Base-by-base conservation (phyloP, 345 rosid species). In the Melaleuca alternifolia region DNA sequence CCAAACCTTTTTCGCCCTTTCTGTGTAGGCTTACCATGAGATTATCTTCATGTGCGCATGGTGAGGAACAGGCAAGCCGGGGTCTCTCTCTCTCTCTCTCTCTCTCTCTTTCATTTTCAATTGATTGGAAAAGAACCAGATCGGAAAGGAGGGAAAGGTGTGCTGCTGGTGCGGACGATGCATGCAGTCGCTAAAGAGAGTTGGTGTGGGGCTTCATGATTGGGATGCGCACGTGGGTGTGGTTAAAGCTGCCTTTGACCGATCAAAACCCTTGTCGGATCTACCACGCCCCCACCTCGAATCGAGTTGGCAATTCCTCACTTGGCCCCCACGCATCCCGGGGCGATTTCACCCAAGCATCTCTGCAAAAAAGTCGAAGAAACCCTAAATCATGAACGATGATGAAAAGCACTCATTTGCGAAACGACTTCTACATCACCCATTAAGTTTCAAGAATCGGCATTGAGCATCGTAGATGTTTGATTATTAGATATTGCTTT, bases 181-280 rank as follows among this genome's bases (percentile, higher is more conserved):
- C 79, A 71, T 33, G 79, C 62, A 57, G 46, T 33, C 1, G 48
- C 37, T 84, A 81, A 44, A 65, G 82, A 28, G 50, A 14, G 46
- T 20, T 20, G 24, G 21, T 0, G 75, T 37, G 86, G 91, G 89
- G 50, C 81, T 87, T 4, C 15, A 18, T 20, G 86, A 87, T 59
- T 54, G 53, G 51, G 85, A 53, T 87, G 86, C 83, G 89, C 92
- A 88, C 89, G 89, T 88, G 92, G 88, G 87, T 26, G 75, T 51
- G 84, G 59, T 71, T 23, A 85, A 88, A 84, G 84, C 86, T 90
- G 88, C 87, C 86, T 85, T 90, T 86, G 92, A 90, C 90, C 86
- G 75, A 85, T 85, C 88, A 46, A 86, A 86, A 82, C 87, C n/a
- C 61, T 53, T 77, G 85, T 84, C 88, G n/a, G 51, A 50, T 54